phyloP scores from a whole-genome alignment of 495 filamentous ascomycete genomes.

The Cairneyella variabilis region DNA sequence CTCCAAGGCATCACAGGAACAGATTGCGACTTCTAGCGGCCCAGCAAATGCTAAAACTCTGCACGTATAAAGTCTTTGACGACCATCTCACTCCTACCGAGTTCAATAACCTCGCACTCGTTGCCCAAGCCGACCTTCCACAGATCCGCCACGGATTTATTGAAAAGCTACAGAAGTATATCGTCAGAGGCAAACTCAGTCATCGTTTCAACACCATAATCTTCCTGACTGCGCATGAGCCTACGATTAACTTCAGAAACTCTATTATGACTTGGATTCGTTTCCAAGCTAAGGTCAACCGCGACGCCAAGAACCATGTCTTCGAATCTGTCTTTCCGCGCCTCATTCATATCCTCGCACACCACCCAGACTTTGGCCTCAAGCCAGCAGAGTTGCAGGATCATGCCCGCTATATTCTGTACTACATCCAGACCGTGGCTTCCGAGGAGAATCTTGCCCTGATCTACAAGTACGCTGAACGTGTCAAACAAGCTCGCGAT shows the following conservation, averaged over 20 bases:
- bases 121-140: constrained; percentile 72
- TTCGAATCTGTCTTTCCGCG: constrained; percentile 86
- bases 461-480: constrained; percentile 89
- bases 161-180: constrained; percentile 81
- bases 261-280: constrained; percentile 84
- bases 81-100: constrained; percentile 62
- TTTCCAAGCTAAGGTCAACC: constrained; percentile 59
- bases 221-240: constrained; percentile 90
- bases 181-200: constrained; percentile 62
- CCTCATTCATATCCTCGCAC: constrained; percentile 81
- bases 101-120: constrained; percentile 76
- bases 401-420: constrained; percentile 80
- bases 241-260: constrained; percentile 59
- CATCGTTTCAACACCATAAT: constrained; percentile 81
- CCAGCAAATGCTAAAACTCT: constrained; percentile 79
- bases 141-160: constrained; percentile 76
- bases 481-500: constrained; percentile 86
- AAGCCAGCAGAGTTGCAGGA: constrained; percentile 68
- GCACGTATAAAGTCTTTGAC: constrained; percentile 68
- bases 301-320: constrained; percentile 50
- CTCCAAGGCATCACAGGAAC: constrained; percentile 68
- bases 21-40: constrained; percentile 79
- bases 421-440: constrained; percentile 79
- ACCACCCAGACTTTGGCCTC: constrained; percentile 86
- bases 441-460: constrained; percentile 82